Evolutionary conservation across 192 early-diverging fungal species (phyloP).

Genomic region (Coemansia reversa): DNA sequence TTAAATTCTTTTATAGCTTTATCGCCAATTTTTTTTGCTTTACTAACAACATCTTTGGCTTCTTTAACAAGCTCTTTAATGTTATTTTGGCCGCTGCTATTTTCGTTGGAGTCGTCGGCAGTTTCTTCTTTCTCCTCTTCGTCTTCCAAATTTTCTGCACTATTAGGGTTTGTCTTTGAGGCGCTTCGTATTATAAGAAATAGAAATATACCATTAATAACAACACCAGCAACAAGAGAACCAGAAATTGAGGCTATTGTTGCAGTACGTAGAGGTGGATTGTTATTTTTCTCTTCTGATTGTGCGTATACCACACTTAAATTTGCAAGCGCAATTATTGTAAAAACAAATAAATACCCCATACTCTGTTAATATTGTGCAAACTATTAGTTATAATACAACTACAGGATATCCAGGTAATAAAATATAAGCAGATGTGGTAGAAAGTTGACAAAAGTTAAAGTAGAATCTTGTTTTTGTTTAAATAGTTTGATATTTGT

Average conservation of each 20-base stretch:
- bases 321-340: not conserved
- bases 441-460: no score
- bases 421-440: not conserved
- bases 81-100: no score
- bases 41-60: no score
- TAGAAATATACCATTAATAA: not conserved
- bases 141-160: no score
- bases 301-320: not conserved
- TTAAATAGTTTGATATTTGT: no score
- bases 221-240: not conserved
- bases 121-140: no score
- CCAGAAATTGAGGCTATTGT: not conserved
- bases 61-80: no score
- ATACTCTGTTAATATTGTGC: not conserved
- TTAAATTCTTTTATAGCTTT: slow-evolving; percentile 8
- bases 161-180: not conserved
- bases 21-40: no score
- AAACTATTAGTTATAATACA: not conserved
- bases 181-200: not conserved
- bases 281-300: not conserved
- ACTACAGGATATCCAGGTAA: not conserved
- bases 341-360: not conserved
- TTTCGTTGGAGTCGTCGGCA: no score
- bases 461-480: no score
- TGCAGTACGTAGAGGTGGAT: not conserved